Percentiles rank a stretch among this genome's conserved stretches.
phyloP scores from a whole-genome alignment of 257 asterid species.

The Solanum paucissectum region DNA sequence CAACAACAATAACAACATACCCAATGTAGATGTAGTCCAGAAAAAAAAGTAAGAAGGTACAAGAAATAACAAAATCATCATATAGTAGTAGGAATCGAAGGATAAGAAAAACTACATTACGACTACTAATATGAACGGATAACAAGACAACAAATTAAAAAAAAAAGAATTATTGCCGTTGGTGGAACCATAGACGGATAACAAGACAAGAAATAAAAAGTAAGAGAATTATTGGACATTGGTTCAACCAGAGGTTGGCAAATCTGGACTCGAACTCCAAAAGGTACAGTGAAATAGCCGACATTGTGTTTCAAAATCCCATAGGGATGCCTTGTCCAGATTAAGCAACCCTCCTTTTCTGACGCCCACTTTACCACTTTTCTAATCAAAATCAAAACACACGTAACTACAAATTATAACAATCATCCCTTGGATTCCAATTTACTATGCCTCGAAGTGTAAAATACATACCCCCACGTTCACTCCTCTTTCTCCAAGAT shows the following conservation, averaged over 20 bases:
- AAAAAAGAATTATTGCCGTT: not conserved
- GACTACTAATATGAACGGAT: no score
- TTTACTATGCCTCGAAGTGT: conserved; percentile 1
- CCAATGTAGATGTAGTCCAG: not conserved
- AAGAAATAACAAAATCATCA: no score
- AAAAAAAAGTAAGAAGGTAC: not conserved
- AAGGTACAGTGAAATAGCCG: conserved; percentile 8
- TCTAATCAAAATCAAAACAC: conserved; percentile 14
- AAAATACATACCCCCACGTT: conserved; percentile 14
- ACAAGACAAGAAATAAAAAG: no score
- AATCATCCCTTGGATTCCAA: conserved; percentile 20
- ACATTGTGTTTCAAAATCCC: conserved; percentile 30
- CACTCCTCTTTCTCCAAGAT: conserved; percentile 4
- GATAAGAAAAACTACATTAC: no score
- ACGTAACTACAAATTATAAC: conserved; percentile 3
- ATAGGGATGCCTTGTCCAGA: conserved; percentile 37
- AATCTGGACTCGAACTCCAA: conserved; percentile 10
- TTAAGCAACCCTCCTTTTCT: conserved; percentile 25
- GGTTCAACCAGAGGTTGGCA: no score
- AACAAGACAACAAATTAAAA: no score
- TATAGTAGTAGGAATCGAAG: no score
- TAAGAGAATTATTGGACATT: not conserved
- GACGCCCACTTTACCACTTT: conserved; percentile 20
- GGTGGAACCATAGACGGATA: not conserved
- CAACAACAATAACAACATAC: not conserved